A percentile compares a stretch with the other conserved stretches of the same genome.
These are phyloP conservation scores for Bonia amplexicaulis DNA, from an alignment of 176 grass and related monocot species.

Conservation along the genomic window DNA sequence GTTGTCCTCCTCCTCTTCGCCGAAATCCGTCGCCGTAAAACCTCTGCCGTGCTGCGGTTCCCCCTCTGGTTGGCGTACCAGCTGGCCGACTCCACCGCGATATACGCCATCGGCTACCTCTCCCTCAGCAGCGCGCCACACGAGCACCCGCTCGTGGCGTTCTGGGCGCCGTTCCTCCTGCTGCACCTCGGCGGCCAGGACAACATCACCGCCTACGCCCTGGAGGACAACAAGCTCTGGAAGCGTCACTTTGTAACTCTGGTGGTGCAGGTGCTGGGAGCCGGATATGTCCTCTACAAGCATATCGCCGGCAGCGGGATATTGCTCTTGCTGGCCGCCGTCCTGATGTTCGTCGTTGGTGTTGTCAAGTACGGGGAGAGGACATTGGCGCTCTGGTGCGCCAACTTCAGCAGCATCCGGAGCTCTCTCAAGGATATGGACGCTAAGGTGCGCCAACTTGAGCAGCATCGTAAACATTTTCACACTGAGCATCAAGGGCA, in stretches of 20 bases:
- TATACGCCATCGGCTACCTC: slow-evolving; percentile 37
- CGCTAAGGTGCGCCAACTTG: too few species aligned
- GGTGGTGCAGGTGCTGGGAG: background rate
- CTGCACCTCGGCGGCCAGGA: slow-evolving; percentile 57
- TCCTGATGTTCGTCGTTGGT: background rate
- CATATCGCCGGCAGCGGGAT: background rate
- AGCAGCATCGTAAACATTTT: too few species aligned
- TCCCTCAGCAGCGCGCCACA: background rate
- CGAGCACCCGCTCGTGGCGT: slow-evolving; percentile 5
- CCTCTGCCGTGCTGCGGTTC: too few species aligned
- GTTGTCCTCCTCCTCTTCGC: too few species aligned
- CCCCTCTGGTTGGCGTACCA: too few species aligned
- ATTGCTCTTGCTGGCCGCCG: background rate
- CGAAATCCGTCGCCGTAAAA: too few species aligned
- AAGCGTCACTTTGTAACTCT: background rate
- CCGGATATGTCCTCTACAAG: slow-evolving; percentile 10
- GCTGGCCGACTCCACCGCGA: slow-evolving; percentile 30
- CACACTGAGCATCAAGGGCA: too few species aligned
- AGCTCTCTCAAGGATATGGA: background rate
- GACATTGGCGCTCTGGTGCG: background rate
- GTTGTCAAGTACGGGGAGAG: background rate
- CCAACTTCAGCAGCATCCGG: background rate
- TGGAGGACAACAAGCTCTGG: slow-evolving; percentile 47
- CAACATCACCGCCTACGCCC: slow-evolving; percentile 45
- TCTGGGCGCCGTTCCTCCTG: slow-evolving; percentile 56